Percentiles rank a stretch among this genome's conserved stretches.
These are phyloP conservation scores for Talaromyces wortmannii DNA, from an alignment of 495 filamentous ascomycete species.

Conservation along the genomic window DNA sequence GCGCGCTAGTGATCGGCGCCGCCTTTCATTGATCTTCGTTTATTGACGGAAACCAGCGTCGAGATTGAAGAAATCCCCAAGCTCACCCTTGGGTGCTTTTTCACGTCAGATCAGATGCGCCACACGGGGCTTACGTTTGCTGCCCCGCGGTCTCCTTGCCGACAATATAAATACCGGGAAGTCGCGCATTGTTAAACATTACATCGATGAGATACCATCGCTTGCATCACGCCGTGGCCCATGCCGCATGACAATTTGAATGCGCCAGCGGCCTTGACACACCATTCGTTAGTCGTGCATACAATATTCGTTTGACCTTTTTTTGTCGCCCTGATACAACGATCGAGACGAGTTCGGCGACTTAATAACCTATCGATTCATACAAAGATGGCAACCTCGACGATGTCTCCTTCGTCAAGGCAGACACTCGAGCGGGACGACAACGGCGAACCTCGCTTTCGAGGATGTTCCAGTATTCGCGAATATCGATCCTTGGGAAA, in stretches of 20 bases:
- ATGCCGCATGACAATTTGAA: background rate
- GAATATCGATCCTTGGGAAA: slow-evolving; percentile 88
- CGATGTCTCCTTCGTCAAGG: slow-evolving; percentile 15
- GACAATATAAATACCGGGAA: background rate
- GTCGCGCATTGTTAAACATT: background rate
- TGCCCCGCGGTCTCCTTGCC: too few species aligned
- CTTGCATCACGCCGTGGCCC: background rate
- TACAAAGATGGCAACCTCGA: slow-evolving; percentile 19
- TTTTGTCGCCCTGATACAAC: background rate
- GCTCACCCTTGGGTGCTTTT: too few species aligned
- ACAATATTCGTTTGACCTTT: background rate
- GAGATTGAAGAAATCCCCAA: too few species aligned
- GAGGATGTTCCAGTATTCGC: slow-evolving; percentile 78
- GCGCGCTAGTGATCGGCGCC: too few species aligned
- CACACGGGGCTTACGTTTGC: too few species aligned
- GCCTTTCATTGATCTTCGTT: too few species aligned
- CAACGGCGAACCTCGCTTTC: slow-evolving; percentile 49
- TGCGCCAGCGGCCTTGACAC: background rate
- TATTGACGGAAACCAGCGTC: too few species aligned
- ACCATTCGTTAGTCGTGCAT: background rate
- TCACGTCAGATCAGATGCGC: too few species aligned
- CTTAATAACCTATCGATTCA: background rate
- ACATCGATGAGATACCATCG: background rate
- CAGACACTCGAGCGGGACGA: slow-evolving; percentile 22
- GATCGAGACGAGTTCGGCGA: background rate